Conservation (phyloP, 148 eudicot species). For the Gaultheria prostrata region DNA sequence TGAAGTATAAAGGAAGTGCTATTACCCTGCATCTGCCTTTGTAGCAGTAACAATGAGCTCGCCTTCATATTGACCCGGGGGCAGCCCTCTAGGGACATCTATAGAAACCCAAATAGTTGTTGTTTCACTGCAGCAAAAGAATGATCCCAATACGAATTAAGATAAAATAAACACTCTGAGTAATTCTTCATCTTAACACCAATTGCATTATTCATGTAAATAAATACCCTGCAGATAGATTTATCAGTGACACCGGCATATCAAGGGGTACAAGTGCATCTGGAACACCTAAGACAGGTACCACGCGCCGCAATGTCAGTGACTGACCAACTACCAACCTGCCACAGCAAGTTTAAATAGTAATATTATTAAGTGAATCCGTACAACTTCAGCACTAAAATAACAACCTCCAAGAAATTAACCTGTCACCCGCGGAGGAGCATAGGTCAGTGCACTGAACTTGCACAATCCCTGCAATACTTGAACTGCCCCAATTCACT, state of each 20-base stretch:
- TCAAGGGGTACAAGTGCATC: conserved; percentile 99
- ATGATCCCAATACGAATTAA: conserved; percentile 28
- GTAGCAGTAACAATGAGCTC: conserved; percentile 70
- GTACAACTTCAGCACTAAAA: background rate
- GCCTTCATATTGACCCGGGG: conserved; percentile 91
- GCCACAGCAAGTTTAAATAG: conserved; percentile 19
- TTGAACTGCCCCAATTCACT: conserved; percentile 73
- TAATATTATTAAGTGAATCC: background rate
- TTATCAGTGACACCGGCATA: conserved; percentile 64
- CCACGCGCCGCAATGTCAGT: conserved; percentile 70
- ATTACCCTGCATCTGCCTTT: conserved; percentile 79
- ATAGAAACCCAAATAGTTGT: conserved; percentile 80
- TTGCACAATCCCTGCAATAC: conserved; percentile 77
- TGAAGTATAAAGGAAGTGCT: conserved; percentile 35
- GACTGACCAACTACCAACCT: conserved; percentile 79
- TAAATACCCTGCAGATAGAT: conserved; percentile 72
- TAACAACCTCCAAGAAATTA: conserved; percentile 22
- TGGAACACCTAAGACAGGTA: conserved; percentile 88
- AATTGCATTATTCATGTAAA: conserved; percentile 1
- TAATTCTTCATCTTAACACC: background rate
- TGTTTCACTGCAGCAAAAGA: conserved; percentile 71
- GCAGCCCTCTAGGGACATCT: conserved; percentile 71
- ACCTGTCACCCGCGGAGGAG: conserved; percentile 86
- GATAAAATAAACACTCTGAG: background rate
- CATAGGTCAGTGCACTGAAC: conserved; percentile 78